phyloP scores from a whole-genome alignment of 1,284 basidiomycete species.

The Fomitopsis palustris region DNA sequence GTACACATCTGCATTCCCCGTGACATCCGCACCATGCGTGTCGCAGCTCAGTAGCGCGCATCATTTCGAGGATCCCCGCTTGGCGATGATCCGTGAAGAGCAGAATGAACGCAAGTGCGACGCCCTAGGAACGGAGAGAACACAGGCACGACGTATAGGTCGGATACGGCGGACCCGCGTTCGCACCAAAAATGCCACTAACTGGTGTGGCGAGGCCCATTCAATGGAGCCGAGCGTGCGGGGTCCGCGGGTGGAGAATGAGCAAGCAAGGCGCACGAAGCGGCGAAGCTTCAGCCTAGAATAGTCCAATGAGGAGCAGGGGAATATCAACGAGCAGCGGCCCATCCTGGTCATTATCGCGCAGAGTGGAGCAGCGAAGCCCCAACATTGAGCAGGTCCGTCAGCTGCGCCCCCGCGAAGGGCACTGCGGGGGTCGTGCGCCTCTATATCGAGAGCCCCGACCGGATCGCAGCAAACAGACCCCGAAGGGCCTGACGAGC shows the following conservation, averaged over 20 bases:
- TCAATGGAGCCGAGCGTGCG: not conserved
- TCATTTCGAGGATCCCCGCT: not conserved
- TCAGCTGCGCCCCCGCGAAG: not conserved
- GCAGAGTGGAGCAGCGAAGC: not conserved
- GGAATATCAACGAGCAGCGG: not conserved
- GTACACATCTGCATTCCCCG: not conserved
- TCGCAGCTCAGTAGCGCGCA: not conserved
- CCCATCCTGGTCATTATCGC: not conserved
- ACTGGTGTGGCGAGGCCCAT: not conserved
- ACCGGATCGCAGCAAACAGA: not conserved
- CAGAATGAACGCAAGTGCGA: not conserved
- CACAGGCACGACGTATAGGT: not conserved
- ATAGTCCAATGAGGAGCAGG: not conserved
- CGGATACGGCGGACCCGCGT: not conserved
- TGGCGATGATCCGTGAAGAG: not conserved
- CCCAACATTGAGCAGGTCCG: not conserved
- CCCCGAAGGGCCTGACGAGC: not conserved
- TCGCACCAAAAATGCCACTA: not conserved
- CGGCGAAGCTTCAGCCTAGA: not conserved
- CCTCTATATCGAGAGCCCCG: not conserved
- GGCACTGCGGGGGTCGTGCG: not conserved
- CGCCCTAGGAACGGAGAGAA: not conserved
- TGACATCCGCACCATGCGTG: not conserved
- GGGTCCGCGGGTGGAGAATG: not conserved
- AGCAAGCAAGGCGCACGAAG: not conserved